Conservation (phyloP, 139 green algal species). For the Axilococcus clingmanii region DNA sequence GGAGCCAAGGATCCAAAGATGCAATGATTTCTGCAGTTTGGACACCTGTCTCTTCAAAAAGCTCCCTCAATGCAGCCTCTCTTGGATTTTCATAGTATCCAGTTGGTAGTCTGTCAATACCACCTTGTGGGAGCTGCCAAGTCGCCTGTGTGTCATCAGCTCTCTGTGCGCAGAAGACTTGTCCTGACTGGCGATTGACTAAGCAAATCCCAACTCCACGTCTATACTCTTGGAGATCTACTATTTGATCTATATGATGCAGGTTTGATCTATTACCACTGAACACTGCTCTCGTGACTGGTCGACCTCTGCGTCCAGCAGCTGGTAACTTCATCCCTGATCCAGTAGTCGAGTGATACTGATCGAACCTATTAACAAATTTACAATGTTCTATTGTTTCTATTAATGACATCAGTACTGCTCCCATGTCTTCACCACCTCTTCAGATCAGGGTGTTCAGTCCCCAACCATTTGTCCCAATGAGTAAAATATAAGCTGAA, state of each 20-base stretch:
- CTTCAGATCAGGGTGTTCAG: slow-evolving; percentile 41
- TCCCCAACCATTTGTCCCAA: slow-evolving; percentile 67
- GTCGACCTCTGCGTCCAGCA: no score
- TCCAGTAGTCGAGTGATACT: no score
- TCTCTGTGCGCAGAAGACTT: slow-evolving; percentile 35
- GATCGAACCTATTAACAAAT: no score
- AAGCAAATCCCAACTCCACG: slow-evolving; percentile 40
- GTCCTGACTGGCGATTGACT: slow-evolving; percentile 24
- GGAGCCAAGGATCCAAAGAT: slow-evolving; percentile 27
- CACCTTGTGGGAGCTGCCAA: slow-evolving; percentile 49
- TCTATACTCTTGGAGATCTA: slow-evolving; percentile 21
- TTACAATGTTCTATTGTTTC: no score
- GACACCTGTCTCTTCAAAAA: slow-evolving; percentile 46
- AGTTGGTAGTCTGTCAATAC: slow-evolving; percentile 31
- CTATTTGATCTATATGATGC: not conserved
- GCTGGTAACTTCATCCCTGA: no score
- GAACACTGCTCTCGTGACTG: not conserved
- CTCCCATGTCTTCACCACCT: no score
- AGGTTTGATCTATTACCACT: not conserved
- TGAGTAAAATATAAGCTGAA: slow-evolving; percentile 90
- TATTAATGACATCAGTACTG: no score
- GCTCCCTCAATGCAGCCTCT: slow-evolving; percentile 26
- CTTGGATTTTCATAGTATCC: slow-evolving; percentile 31
- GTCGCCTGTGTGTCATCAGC: slow-evolving; percentile 28
- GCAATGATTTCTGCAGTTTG: slow-evolving; percentile 18